phyloP scores from a whole-genome alignment of 441 rosid species.

The Monsonia emarginata region DNA sequence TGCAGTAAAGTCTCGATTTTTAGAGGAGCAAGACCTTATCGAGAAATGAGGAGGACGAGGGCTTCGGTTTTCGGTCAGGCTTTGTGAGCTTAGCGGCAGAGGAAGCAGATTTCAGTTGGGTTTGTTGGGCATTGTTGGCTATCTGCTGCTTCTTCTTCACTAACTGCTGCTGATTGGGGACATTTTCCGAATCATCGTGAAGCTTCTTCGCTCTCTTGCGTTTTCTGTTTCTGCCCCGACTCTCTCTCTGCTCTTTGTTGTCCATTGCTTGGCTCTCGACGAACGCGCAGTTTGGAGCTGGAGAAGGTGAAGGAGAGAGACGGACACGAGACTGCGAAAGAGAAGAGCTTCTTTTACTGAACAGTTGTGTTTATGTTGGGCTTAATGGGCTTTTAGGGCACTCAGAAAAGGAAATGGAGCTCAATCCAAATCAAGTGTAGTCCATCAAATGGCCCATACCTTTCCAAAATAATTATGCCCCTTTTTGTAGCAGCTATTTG shows the following conservation, averaged over 20 bases:
- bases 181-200: conserved; percentile 12
- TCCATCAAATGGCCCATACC: too few species aligned
- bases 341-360: too few species aligned
- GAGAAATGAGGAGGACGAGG: conserved; percentile 40
- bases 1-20: not conserved
- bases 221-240: conserved; percentile 26
- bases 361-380: not conserved
- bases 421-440: too few species aligned
- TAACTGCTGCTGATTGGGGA: conserved; percentile 13
- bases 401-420: too few species aligned
- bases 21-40: conserved; percentile 34
- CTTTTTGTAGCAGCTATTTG: too few species aligned
- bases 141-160: conserved; percentile 14
- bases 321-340: not conserved
- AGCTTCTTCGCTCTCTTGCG: conserved; percentile 35
- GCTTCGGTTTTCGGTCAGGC: not conserved
- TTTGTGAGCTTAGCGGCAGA: conserved; percentile 34
- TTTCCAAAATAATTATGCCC: too few species aligned
- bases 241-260: not conserved
- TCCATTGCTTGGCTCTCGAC: not conserved
- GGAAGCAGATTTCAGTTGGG: conserved; percentile 25
- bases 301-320: not conserved
- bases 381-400: not conserved
- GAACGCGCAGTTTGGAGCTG: not conserved
- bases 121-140: conserved; percentile 1